Evolutionary conservation across 805 yeast genomes (phyloP), one percentile per base, ranked within the genome.

Genomic region (Zygosaccharomyces pseudorouxii): DNA sequence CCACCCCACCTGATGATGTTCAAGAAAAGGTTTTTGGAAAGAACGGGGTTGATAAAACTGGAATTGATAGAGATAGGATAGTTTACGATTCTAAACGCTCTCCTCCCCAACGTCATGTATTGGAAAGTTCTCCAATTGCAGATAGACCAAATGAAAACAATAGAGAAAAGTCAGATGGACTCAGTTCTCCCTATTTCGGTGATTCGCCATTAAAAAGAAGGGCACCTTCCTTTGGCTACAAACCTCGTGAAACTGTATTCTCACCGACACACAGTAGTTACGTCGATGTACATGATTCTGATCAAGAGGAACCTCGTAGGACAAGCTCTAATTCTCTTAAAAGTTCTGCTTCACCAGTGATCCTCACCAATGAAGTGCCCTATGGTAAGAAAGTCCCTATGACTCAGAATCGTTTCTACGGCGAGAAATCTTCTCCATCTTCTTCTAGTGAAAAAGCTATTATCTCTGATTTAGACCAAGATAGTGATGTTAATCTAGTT

Each of bases 401-500:
- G 2, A 18, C 18, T 11, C 18, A 28, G 14, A 33, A 29, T 18
- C 36, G 29, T 29, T 29, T 9, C 9, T 20, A 19, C 12, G 23
- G 25, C 9, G 18, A 29, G 10, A 28, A 11, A 18, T 29, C 35
- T 8, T 29, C 44, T 28, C 44, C 44, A 16, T 41, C 44, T 18
- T 29, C 44, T 4, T 18, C 18, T 16, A 41, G 22, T 36, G 45
- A 33, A 31, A 29, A 38, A 30, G 43, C 42, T 7, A 22, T 53
- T 11, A 47, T 57, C 10, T 58, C 59, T n/a, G 62, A 58, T 41
- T 35, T 47, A n/a, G 58, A 55, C 18, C 44, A 35, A 14, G 59
- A 57, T 48, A 51, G 48, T 29, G 60, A 57, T 47, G 62, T 58
- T 16, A 57, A 58, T 18, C 49, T 58, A 5, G 39, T 58, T 27